Evolutionary conservation across 2,329 filamentous ascomycete genomes (phyloP), one percentile per base, ranked within the genome.

Genomic region (Diplodia intermedia): DNA sequence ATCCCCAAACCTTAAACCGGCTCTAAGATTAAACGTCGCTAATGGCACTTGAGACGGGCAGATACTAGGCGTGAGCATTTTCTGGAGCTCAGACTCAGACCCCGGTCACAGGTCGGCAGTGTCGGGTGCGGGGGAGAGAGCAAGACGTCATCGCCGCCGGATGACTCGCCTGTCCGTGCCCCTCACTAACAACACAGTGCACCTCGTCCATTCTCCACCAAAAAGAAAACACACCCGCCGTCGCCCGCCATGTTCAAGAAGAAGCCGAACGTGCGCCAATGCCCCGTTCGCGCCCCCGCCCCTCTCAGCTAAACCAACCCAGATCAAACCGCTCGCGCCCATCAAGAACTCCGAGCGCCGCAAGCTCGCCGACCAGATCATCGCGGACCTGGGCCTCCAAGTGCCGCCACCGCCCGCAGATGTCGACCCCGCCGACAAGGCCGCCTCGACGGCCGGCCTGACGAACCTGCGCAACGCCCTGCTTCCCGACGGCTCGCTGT

Each of bases 311-410:
- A 26, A 69, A n/a, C 43, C 36, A n/a, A 23, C 60, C 18, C 62
- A 88, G 83, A 86, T 91, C 81, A 91, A 91, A 80, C 86, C 89
- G 20, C 81, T 89, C 14, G 84, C 88, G 4, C 88, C 89, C 50
- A 79, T 91, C 65, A 86, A 89, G 66, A 90, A 88, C 5, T 90
- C 88, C 2, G 89, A 91, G 73, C 85, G 89, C 69, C 84, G 89
- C 69, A 89, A 86, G 72, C 86, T 89, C 43, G 89, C 89, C 61
- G 88, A 90, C 73, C 84, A 88, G 71, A 89, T 91, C 72, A 90
- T 91, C 73, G 77, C 83, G 70, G 86, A 89, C 72, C 89, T 88
- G 73, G 78, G 82, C 43, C 82, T 89, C 69, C 74, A 82, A 49
- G 73, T 86, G 0, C 83, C 84, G 8, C 72, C 76, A 26, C 73